Base-by-base conservation (phyloP, 1,139 yeast species). In the Yamadazyma aaseri region DNA sequence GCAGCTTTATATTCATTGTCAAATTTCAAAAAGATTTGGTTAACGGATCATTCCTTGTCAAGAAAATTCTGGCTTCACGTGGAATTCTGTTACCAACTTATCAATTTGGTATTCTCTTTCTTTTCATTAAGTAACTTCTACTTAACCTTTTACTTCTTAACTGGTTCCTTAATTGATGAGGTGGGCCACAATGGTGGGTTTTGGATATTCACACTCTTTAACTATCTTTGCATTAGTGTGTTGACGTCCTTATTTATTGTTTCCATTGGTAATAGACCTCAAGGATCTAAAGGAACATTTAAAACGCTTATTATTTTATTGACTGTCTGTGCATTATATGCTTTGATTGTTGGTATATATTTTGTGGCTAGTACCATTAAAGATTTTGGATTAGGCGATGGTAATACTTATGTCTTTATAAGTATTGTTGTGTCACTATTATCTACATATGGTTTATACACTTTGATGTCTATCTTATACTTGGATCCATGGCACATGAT, bases 191-290 rank as follows among this genome's bases (percentile, higher is more conserved):
- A 65, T 31, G 92, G 87, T 17, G 92, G 92, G 17, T 86, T 85
- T 41, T 79, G 86, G 66, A 63, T 87, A 26, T 89, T 87, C 56
- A 81, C 92, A 25, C 70, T 90, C 29, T 81, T 90, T 78, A 86
- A 89, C 58, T 90, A 89, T 55, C 60, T 84, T 44, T 80, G 90
- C 48, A 75, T 89, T 38, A 81, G 95, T 57, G 83, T 83, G 21
- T 67, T 92, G 48, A 81, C 94, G 3, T 79, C 95, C 6, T 79
- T 89, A 60, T 86, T 92, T 52, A 81, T 92, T 46, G 86, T 89
- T 26, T 87, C 97, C 3, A 84, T 90, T 73, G 98, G 97, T 45
- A 92, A 92, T 53, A 73, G 97, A 51, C 98, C 98, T 1, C 97
- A 90, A 51, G 96, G 97, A 0, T 76, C 80, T 12, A 78, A 77